phyloP scores from a whole-genome alignment of 345 rosid genomes.

The thale cress (Arabidopsis thaliana) region DNA sequence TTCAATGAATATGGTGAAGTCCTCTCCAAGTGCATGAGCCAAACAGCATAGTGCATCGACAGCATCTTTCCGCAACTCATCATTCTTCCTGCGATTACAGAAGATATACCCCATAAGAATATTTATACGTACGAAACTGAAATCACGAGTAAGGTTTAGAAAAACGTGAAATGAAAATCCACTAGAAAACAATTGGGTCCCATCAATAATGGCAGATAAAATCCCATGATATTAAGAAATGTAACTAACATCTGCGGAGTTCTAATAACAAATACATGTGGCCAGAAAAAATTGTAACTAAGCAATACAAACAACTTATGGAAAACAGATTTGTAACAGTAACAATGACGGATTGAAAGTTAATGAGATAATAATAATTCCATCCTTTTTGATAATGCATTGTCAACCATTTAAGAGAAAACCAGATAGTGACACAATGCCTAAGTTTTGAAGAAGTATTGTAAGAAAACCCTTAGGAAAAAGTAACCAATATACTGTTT shows the following conservation, averaged over 20 bases:
- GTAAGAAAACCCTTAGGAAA: slow-evolving; percentile 18
- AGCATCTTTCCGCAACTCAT: slow-evolving; percentile 93
- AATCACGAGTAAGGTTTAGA: slow-evolving; percentile 17
- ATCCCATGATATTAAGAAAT: slow-evolving; percentile 1
- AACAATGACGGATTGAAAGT: slow-evolving; percentile 33
- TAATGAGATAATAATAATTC: slow-evolving; percentile 6
- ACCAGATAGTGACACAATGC: slow-evolving; percentile 11
- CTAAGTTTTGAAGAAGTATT: slow-evolving; percentile 4
- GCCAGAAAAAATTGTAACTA: slow-evolving; percentile 18
- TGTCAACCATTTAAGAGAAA: slow-evolving; percentile 20
- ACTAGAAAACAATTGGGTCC: slow-evolving; percentile 13
- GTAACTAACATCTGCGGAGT: slow-evolving; percentile 11
- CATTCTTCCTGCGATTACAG: slow-evolving; percentile 66
- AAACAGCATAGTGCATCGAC: slow-evolving; percentile 97
- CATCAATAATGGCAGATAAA: slow-evolving; percentile 23
- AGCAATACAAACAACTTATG: slow-evolving; percentile 13
- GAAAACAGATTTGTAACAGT: slow-evolving; percentile 27
- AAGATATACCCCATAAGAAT: slow-evolving; percentile 20
- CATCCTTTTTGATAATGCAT: slow-evolving; percentile 16
- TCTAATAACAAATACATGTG: slow-evolving; percentile 5
- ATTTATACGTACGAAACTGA: slow-evolving; percentile 5
- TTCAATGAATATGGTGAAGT: slow-evolving; percentile 90
- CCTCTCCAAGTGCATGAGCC: slow-evolving; percentile 98
- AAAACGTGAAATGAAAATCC: slow-evolving; percentile 15
- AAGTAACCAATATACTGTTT: slow-evolving; percentile 22